phyloP scores from a whole-genome alignment of 2,329 filamentous ascomycete genomes.

The Drechmeria coniospora region DNA sequence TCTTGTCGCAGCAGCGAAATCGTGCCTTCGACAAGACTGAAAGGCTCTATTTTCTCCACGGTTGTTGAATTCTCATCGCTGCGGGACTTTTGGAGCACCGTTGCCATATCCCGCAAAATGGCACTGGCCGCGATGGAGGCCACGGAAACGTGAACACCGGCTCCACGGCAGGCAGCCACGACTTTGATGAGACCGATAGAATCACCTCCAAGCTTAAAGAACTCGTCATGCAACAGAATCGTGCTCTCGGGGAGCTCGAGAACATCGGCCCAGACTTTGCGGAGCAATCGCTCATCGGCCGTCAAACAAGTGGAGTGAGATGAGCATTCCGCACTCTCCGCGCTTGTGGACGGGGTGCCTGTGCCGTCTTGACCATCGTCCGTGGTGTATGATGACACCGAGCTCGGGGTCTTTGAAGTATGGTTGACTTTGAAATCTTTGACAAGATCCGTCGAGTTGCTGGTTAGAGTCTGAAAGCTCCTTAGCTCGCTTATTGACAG shows the following conservation, averaged over 20 bases:
- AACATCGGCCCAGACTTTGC: slow-evolving; percentile 1
- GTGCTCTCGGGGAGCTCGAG: background rate
- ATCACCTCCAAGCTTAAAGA: slow-evolving; percentile 2
- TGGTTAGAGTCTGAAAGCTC: background rate
- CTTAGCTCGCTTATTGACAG: background rate
- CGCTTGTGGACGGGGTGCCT: background rate
- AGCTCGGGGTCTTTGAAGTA: no score
- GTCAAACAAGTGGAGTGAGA: no score
- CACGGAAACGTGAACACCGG: background rate
- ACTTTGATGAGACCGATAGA: slow-evolving; percentile 2
- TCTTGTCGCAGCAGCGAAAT: background rate
- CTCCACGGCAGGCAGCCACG: slow-evolving; percentile 1
- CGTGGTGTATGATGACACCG: no score
- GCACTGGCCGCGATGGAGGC: background rate
- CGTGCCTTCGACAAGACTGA: background rate
- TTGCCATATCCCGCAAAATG: background rate
- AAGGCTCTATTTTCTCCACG: background rate
- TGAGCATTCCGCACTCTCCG: no score
- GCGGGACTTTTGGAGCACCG: no score
- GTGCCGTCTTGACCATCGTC: background rate
- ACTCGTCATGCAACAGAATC: slow-evolving; percentile 1
- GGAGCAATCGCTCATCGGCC: background rate
- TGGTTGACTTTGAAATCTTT: no score
- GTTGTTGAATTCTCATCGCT: background rate
- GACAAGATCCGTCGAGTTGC: background rate